Conservation (phyloP, 75 land plant species). For the Pseudotsuga menziesii region DNA sequence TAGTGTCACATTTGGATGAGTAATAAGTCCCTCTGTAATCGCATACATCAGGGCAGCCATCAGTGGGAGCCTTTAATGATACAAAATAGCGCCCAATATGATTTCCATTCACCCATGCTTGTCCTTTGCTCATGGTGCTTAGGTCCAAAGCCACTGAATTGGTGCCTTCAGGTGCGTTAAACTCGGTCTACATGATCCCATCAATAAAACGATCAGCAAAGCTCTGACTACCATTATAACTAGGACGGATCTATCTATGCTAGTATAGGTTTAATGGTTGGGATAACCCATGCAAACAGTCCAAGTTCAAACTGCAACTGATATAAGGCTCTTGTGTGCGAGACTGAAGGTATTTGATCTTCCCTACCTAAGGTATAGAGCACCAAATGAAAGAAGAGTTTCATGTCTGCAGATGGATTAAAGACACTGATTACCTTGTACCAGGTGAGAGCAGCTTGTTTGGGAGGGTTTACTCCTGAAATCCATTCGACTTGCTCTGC, state of each 20-base stretch:
- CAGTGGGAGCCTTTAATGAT: constrained; percentile 4
- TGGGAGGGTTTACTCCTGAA: constrained; percentile 9
- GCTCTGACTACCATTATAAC: not conserved
- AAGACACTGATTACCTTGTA: not conserved
- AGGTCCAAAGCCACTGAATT: constrained; percentile 46
- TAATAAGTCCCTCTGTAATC: constrained; percentile 21
- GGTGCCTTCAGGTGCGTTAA: constrained; percentile 42
- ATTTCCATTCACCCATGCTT: constrained; percentile 51
- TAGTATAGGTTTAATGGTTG: no score
- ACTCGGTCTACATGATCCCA: constrained; percentile 22
- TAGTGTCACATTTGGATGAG: constrained; percentile 11
- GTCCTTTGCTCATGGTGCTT: constrained; percentile 49
- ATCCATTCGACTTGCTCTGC: not conserved
- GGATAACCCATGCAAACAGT: no score
- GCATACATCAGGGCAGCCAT: constrained; percentile 28
- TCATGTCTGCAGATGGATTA: no score
- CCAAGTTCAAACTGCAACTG: no score
- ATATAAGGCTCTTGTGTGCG: no score
- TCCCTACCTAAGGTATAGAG: no score
- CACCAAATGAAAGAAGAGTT: no score
- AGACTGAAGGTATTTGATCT: no score
- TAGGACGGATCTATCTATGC: not conserved
- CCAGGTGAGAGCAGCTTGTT: constrained; percentile 1
- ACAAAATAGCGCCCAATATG: constrained; percentile 34
- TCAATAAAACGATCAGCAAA: no score